Conservation (phyloP, 1,284 basidiomycete genomes). For the Cutaneotrichosporon sp. region DNA sequence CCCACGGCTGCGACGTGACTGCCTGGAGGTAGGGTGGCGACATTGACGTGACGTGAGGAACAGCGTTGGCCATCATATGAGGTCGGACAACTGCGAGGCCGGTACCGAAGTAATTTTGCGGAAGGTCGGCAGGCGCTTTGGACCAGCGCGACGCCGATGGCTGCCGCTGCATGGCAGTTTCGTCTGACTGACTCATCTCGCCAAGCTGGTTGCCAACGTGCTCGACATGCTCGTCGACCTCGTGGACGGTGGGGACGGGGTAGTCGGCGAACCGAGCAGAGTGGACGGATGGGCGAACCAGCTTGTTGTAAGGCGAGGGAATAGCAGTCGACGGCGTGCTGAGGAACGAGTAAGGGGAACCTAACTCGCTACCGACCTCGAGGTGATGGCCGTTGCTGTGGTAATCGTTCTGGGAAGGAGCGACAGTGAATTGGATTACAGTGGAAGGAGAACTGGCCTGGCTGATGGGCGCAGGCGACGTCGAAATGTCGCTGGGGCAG, state of each 20-base stretch:
- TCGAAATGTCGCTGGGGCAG: too few relatives aligned
- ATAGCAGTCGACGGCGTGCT: slow-evolving; percentile 1
- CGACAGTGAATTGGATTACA: neutral
- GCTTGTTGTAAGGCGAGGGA: slow-evolving; percentile 3
- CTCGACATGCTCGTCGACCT: neutral
- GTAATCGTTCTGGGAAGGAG: neutral
- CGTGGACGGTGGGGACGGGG: neutral
- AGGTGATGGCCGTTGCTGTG: neutral
- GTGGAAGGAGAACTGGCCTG: slow-evolving; percentile 1
- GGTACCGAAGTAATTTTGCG: neutral
- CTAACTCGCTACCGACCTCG: neutral
- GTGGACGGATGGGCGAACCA: neutral
- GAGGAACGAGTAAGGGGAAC: neutral
- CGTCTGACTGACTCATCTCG: neutral
- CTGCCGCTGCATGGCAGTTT: neutral
- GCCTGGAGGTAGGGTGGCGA: too few relatives aligned
- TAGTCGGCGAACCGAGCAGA: neutral
- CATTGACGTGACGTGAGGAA: too few relatives aligned
- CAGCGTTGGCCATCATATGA: too few relatives aligned
- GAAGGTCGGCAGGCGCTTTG: neutral
- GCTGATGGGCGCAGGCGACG: slow-evolving; percentile 3
- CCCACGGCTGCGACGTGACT: too few relatives aligned
- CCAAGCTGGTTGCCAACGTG: neutral
- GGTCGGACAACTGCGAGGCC: neutral
- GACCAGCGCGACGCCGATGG: neutral